These are phyloP conservation scores for Colletotrichum agaves DNA, from an alignment of 2,329 filamentous ascomycete genomes.

Conservation along the genomic window DNA sequence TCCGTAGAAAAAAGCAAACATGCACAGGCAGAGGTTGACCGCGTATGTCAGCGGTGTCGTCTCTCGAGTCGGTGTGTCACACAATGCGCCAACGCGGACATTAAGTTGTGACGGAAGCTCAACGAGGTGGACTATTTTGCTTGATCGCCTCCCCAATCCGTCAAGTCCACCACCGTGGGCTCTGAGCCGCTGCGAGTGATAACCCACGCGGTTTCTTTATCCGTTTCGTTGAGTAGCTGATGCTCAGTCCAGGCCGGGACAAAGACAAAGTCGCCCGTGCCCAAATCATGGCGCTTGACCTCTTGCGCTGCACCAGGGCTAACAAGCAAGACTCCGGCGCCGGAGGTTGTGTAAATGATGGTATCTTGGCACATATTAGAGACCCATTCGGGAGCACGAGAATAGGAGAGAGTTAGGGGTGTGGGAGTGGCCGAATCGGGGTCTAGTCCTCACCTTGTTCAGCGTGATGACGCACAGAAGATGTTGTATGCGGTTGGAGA, in stretches of 20 bases:
- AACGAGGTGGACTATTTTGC: slow-evolving; percentile 39
- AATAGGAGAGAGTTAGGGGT: not conserved
- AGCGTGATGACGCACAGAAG: slow-evolving; percentile 75
- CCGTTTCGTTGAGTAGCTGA: slow-evolving; percentile 74
- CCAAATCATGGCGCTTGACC: slow-evolving; percentile 65
- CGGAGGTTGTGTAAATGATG: slow-evolving; percentile 73
- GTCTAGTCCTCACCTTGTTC: slow-evolving; percentile 64
- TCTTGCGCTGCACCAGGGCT: slow-evolving; percentile 63
- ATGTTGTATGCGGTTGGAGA: slow-evolving; percentile 69
- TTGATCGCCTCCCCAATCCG: slow-evolving; percentile 68
- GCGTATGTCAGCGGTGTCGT: not conserved
- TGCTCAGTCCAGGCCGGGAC: slow-evolving; percentile 78
- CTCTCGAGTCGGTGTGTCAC: not conserved
- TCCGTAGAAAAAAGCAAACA: not conserved
- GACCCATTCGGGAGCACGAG: slow-evolving; percentile 1
- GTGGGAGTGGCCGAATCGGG: not conserved
- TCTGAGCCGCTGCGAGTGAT: slow-evolving; percentile 70
- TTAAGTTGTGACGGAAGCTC: not conserved
- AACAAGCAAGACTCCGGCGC: slow-evolving; percentile 69
- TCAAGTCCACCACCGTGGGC: slow-evolving; percentile 71
- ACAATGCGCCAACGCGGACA: not conserved
- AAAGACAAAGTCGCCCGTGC: slow-evolving; percentile 74
- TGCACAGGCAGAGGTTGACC: not conserved
- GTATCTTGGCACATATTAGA: slow-evolving; percentile 60
- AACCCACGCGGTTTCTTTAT: slow-evolving; percentile 71